Percentiles rank a stretch among this genome's conserved stretches.
phyloP scores from a whole-genome alignment of 2,329 filamentous ascomycete species.

The Hymenoscyphus occultus region DNA sequence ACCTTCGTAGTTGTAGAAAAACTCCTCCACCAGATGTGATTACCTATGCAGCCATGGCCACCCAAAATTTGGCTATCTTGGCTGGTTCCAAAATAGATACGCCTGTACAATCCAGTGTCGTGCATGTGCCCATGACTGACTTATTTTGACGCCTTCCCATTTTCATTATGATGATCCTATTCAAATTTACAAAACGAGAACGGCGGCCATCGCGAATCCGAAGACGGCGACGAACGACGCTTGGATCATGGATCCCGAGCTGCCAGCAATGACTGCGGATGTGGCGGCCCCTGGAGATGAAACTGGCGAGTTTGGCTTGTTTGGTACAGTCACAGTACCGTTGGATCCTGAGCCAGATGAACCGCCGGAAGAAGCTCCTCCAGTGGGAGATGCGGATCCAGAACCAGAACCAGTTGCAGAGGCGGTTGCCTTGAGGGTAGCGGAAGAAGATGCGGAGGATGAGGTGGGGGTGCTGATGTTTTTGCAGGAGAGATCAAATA shows the following conservation, averaged over 20 bases:
- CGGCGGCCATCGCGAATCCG: conserved; percentile 24
- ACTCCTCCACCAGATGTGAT: conserved; percentile 12
- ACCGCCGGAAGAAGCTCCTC: not conserved
- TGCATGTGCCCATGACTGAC: not conserved
- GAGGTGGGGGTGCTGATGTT: conserved; percentile 30
- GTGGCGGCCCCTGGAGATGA: not conserved
- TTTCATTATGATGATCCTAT: conserved; percentile 7
- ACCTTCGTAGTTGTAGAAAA: not conserved
- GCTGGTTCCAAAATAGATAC: not conserved
- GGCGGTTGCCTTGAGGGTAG: not conserved
- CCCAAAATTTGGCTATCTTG: not conserved
- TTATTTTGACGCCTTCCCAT: not conserved
- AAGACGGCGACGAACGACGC: conserved; percentile 24
- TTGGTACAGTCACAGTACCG: conserved; percentile 2
- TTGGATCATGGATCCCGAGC: conserved; percentile 20
- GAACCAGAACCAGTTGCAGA: not conserved
- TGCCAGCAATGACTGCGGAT: conserved; percentile 8
- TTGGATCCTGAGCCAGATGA: conserved; percentile 12
- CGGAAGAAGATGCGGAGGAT: conserved; percentile 11
- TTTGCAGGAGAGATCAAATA: conserved; percentile 62
- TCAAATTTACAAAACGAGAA: conserved; percentile 29
- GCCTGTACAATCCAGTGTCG: conserved; percentile 3
- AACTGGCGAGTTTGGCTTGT: not conserved
- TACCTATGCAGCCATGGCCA: conserved; percentile 6
- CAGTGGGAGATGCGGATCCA: conserved; percentile 8